Percentiles rank a stretch among this genome's conserved stretches.
Conservation (phyloP, 805 yeast genomes). For the Saccharomycopsis vini region DNA sequence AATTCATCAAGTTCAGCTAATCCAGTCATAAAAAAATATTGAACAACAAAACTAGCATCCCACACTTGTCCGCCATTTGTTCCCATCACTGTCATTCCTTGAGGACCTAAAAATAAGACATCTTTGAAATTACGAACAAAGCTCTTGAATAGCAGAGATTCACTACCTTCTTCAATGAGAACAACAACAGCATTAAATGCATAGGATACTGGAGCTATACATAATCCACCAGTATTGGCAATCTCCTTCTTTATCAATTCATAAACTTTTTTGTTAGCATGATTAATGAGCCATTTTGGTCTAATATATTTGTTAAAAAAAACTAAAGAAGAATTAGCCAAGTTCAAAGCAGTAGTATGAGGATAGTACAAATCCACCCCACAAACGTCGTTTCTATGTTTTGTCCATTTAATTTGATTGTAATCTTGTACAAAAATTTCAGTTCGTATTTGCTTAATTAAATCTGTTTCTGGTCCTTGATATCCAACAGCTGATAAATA, state of each 20-base stretch:
- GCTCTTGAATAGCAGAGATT: constrained; percentile 50
- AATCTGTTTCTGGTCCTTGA: constrained; percentile 51
- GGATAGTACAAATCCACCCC: constrained; percentile 93
- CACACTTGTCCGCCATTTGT: constrained; percentile 97
- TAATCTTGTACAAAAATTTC: constrained; percentile 70
- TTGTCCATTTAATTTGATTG: constrained; percentile 55
- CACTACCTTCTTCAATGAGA: constrained; percentile 51
- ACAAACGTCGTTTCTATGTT: constrained; percentile 76
- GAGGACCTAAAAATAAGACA: constrained; percentile 72
- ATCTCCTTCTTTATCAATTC: constrained; percentile 66
- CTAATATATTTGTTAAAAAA: constrained; percentile 64
- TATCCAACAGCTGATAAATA: constrained; percentile 55
- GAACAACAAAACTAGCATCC: constrained; percentile 91
- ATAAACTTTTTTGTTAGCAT: constrained; percentile 44
- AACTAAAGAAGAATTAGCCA: constrained; percentile 32
- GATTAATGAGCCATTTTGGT: constrained; percentile 60
- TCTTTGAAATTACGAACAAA: constrained; percentile 60
- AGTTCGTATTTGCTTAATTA: constrained; percentile 54
- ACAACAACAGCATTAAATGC: constrained; percentile 75
- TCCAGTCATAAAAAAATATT: constrained; percentile 73
- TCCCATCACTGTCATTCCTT: constrained; percentile 91
- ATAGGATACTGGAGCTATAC: constrained; percentile 90
- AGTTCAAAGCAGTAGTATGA: background rate
- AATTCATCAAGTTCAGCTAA: constrained; percentile 62
- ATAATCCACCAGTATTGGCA: constrained; percentile 66